These are phyloP conservation scores for Helotiales sp. DNA, from an alignment of 2,329 filamentous ascomycete genomes.

Conservation along the genomic window DNA sequence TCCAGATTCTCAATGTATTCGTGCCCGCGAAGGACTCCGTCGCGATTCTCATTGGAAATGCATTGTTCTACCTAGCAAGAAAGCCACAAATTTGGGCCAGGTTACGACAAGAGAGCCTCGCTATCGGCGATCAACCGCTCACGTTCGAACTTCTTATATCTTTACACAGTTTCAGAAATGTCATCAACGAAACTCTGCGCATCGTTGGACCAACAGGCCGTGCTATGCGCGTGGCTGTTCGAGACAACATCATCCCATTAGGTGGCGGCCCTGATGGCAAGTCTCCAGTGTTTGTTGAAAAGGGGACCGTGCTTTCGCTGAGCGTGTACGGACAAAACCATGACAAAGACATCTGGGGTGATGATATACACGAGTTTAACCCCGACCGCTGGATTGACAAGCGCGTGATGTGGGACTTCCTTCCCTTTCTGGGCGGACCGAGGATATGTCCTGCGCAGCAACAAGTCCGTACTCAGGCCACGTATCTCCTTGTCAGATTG, in stretches of 20 bases:
- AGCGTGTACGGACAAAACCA: constrained; percentile 27
- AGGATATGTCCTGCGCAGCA: constrained; percentile 36
- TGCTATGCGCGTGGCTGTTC: constrained; percentile 47
- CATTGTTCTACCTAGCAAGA: not conserved
- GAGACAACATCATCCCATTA: constrained; percentile 38
- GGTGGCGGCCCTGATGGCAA: constrained; percentile 32
- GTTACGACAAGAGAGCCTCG: constrained; percentile 23
- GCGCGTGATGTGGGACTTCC: constrained; percentile 44
- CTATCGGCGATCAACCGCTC: constrained; percentile 42
- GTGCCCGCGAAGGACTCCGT: not conserved
- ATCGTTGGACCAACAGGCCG: constrained; percentile 51
- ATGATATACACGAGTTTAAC: constrained; percentile 35
- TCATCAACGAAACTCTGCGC: constrained; percentile 45
- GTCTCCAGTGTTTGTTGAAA: constrained; percentile 28
- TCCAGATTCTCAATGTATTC: not conserved
- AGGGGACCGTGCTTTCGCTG: constrained; percentile 24
- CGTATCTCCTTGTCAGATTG: constrained; percentile 34
- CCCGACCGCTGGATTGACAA: constrained; percentile 34
- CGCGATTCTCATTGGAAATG: not conserved
- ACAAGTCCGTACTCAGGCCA: constrained; percentile 35
- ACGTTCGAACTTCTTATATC: constrained; percentile 15
- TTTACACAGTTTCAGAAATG: constrained; percentile 46
- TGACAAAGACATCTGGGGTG: constrained; percentile 35
- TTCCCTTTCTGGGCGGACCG: constrained; percentile 36
- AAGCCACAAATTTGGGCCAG: not conserved